Evolutionary conservation across 805 yeast species (phyloP).

Genomic region (Suhomyces canberraensis): DNA sequence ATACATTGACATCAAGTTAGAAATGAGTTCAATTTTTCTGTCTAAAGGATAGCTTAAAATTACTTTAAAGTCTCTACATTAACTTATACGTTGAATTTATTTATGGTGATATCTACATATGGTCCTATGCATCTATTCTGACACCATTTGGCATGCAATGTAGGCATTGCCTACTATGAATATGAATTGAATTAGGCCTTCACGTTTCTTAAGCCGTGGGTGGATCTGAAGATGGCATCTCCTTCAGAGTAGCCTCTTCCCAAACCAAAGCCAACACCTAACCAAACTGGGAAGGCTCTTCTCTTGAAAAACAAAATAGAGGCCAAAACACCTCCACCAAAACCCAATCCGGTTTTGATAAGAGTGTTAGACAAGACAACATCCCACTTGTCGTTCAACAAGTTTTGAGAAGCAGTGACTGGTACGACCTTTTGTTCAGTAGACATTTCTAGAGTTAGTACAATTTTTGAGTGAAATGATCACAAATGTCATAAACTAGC

Average conservation of each 20-base stretch:
- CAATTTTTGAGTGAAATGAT: too few relatives aligned
- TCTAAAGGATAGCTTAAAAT: too few relatives aligned
- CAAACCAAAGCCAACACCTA: conserved; percentile 94
- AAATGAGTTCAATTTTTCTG: too few relatives aligned
- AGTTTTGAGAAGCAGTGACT: conserved; percentile 49
- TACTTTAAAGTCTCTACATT: too few relatives aligned
- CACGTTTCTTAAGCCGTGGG: conserved; percentile 71
- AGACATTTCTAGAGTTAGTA: conserved; percentile 15
- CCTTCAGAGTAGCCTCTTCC: conserved; percentile 99
- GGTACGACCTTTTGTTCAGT: conserved; percentile 33
- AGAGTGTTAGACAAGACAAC: conserved; percentile 90
- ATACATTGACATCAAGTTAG: too few relatives aligned
- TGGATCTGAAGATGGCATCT: conserved; percentile 88
- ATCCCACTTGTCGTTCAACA: conserved; percentile 84
- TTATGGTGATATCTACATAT: too few relatives aligned
- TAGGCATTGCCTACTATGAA: not conserved
- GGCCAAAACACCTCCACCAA: conserved; percentile 93
- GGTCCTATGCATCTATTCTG: not conserved
- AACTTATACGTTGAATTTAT: too few relatives aligned
- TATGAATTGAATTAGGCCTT: conserved; percentile 45
- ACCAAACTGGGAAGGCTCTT: conserved; percentile 96
- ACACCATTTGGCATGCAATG: not conserved
- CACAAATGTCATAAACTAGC: not conserved
- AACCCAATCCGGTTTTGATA: conserved; percentile 93
- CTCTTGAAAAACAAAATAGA: conserved; percentile 88